These are phyloP conservation scores for Selaginella tamariscina DNA, from an alignment of 75 land plant species.

Conservation along the genomic window DNA sequence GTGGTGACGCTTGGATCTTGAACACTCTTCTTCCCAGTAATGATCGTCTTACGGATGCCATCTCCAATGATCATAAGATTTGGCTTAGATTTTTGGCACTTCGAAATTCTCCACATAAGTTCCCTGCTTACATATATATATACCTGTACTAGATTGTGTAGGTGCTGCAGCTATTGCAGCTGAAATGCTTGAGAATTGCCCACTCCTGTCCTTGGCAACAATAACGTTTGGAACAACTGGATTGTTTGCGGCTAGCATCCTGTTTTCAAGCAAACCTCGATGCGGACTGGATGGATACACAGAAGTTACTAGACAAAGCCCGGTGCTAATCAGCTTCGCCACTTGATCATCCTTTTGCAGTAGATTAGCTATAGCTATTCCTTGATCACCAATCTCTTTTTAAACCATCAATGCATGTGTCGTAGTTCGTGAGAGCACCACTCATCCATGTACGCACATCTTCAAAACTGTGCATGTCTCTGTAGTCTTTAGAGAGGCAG, in stretches of 20 bases:
- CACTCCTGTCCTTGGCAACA: constrained; percentile 8
- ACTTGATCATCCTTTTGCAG: not conserved
- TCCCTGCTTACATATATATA: constrained; percentile 7
- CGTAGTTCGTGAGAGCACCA: not conserved
- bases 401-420: not conserved
- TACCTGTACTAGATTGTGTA: constrained; percentile 6
- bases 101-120: not conserved
- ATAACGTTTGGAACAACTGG: not conserved
- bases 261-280: not conserved
- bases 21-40: not conserved
- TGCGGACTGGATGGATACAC: not conserved
- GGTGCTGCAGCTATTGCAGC: constrained; percentile 1
- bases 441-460: constrained; percentile 8
- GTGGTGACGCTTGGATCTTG: not conserved
- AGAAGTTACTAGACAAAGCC: not conserved
- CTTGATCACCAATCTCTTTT: not conserved
- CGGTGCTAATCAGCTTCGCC: not conserved
- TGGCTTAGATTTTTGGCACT: not conserved
- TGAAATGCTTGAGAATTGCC: constrained; percentile 3
- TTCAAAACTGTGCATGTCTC: not conserved
- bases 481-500: not conserved
- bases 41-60: constrained; percentile 2
- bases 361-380: not conserved
- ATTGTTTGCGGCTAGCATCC: not conserved
- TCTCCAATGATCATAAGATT: constrained; percentile 6